Conservation (phyloP, 306 rosid species). For the Cucumis hystrix region DNA sequence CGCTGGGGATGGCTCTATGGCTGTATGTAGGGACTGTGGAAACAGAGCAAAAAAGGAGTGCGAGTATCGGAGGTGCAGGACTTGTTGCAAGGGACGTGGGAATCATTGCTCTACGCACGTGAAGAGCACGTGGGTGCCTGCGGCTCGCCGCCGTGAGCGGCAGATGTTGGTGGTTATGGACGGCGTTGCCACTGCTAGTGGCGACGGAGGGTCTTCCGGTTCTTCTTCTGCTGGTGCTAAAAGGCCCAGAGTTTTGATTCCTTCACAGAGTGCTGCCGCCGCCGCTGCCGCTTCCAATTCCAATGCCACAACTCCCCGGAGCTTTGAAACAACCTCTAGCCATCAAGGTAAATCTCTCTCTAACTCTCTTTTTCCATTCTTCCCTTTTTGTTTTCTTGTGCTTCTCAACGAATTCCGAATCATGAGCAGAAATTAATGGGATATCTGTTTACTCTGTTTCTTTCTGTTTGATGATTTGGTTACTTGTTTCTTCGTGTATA, state of each 20-base stretch:
- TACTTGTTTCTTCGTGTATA: neutral
- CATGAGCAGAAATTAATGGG: neutral
- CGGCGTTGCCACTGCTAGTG: conserved; percentile 3
- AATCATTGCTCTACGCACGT: conserved; percentile 57
- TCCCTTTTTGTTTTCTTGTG: neutral
- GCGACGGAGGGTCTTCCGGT: conserved; percentile 20
- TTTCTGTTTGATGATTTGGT: neutral
- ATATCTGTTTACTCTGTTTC: neutral
- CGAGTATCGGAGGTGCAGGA: conserved; percentile 47
- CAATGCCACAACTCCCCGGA: conserved; percentile 34
- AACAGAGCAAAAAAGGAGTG: conserved; percentile 82
- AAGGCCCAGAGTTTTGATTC: conserved; percentile 31
- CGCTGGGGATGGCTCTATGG: conserved; percentile 17
- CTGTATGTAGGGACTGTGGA: conserved; percentile 64
- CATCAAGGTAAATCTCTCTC: conserved; percentile 34
- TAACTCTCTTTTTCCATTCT: neutral
- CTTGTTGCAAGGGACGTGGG: conserved; percentile 74
- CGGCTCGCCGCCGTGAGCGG: conserved; percentile 41
- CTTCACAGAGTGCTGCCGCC: conserved; percentile 25
- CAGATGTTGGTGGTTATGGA: conserved; percentile 14
- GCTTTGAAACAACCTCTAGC: conserved; percentile 29
- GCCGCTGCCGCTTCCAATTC: conserved; percentile 33
- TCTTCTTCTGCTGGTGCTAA: conserved; percentile 42
- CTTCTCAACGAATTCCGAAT: neutral
- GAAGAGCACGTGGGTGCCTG: conserved; percentile 81